These are phyloP conservation scores for Globisporangium cystogenes DNA, from an alignment of 352 stramenopile genomes.

Conservation along the genomic window DNA sequence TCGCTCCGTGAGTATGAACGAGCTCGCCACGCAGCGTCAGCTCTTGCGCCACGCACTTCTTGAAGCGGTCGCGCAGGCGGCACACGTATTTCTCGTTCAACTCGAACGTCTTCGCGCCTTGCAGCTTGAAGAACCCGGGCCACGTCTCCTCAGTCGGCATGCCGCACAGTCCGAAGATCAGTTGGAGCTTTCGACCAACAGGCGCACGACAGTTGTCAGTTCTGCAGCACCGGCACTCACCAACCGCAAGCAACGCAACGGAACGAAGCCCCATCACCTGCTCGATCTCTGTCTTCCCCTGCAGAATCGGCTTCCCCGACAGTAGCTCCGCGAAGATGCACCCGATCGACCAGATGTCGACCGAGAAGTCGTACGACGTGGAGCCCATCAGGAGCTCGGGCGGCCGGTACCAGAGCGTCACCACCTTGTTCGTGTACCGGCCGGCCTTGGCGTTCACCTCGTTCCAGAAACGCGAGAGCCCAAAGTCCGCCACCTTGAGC, in stretches of 20 bases:
- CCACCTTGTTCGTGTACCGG: too few species aligned
- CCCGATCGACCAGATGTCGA: conserved; percentile 96
- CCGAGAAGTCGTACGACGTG: conserved; percentile 95
- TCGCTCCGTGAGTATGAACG: too few species aligned
- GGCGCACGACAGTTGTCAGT: neutral
- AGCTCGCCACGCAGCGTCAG: neutral
- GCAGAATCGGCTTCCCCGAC: conserved; percentile 70
- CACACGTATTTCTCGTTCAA: conserved; percentile 78
- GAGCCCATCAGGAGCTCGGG: conserved; percentile 84
- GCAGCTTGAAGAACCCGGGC: conserved; percentile 72
- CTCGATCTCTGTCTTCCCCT: conserved; percentile 79
- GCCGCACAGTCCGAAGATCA: conserved; percentile 75
- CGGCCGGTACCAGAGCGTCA: conserved; percentile 88
- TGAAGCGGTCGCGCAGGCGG: conserved; percentile 67
- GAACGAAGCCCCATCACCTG: conserved; percentile 52
- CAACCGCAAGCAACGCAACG: neutral
- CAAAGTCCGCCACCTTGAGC: too few species aligned
- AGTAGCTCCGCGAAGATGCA: conserved; percentile 99
- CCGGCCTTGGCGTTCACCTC: too few species aligned
- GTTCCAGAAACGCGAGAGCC: conserved; percentile 87
- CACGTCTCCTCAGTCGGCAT: conserved; percentile 78
- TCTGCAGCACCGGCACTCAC: too few species aligned
- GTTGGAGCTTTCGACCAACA: conserved; percentile 46
- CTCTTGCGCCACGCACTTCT: conserved; percentile 49
- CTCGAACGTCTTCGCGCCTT: conserved; percentile 56